Evolutionary conservation across 257 asterid species (phyloP), one percentile per base, ranked within the genome.

Genomic region (Solanum ossicruentum): DNA sequence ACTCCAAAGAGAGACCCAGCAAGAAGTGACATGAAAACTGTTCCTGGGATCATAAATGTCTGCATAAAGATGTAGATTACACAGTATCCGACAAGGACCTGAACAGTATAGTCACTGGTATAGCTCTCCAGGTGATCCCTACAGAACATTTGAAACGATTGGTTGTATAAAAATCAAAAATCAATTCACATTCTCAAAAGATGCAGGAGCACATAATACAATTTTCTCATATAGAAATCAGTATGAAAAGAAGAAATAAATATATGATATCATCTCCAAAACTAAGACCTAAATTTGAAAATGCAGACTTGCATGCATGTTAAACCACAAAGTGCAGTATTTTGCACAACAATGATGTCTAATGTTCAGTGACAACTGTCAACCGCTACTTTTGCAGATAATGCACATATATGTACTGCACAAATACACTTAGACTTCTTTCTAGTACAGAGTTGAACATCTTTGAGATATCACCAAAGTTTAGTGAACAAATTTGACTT

Each of bases 31-130:
- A 96, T 96, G 78, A 94, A 94, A 81, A 94, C 95, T 36, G 99
- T 96, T 78, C 99, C 98, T 1, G 99, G 99, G 82, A 96, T 96
- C 99, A 96, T 96, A 87, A 94, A 96, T 26, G 99, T 96, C 97
- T 96, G 99, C 99, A 96, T 96, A 87, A 93, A 96, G 73, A 96
- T 91, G 95, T 94, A 94, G 87, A 94, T 97, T 65, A 94, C 86
- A 87, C 97, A 93, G 89, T 96, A 96, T 52, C 99, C 98, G 51
- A 96, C 90, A 36, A 96, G 96, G 87, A 96, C 98, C 89, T 96
- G 99, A 49, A 87, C 5, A 6, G 99, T 94, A 89, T 96, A 96
- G 91, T 96, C 99, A 58, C 97, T 96, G 66, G 98, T 91, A 79
- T 96, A 94, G 89, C 91, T 94, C 94, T 94, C 99, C 93, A 96